Conservation (phyloP, 331 rosid species). For the Erythrophleum ivorense region DNA sequence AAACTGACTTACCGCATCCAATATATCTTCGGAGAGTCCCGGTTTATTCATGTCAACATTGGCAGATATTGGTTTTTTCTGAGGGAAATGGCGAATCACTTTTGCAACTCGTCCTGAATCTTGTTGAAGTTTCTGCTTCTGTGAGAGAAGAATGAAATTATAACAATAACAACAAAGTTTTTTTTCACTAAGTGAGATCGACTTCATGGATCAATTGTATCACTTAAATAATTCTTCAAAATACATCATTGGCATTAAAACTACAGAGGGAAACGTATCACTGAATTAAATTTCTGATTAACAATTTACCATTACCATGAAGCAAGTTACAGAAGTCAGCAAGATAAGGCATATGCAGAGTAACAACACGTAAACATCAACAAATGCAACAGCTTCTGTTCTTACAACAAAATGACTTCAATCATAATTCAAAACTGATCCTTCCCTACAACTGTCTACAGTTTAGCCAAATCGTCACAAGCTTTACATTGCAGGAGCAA, state of each 20-base stretch:
- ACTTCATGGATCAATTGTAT: neutral
- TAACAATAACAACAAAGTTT: no score
- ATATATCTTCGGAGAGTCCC: slow-evolving; percentile 55
- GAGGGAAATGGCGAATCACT: slow-evolving; percentile 69
- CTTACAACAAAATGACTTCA: neutral
- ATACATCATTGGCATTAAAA: neutral
- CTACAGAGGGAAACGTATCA: slow-evolving; percentile 2
- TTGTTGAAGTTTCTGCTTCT: slow-evolving; percentile 71
- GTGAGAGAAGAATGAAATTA: slow-evolving; percentile 41
- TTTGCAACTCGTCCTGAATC: slow-evolving; percentile 49
- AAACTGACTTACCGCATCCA: slow-evolving; percentile 67
- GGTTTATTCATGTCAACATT: slow-evolving; percentile 46
- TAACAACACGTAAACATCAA: neutral
- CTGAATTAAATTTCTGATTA: slow-evolving; percentile 32
- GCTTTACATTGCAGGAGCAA: neutral
- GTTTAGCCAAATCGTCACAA: neutral
- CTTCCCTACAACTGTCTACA: neutral
- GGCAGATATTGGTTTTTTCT: slow-evolving; percentile 63
- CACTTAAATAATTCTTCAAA: slow-evolving; percentile 25
- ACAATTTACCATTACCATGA: neutral
- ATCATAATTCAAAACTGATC: neutral
- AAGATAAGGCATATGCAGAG: slow-evolving; percentile 1
- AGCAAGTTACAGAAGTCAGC: slow-evolving; percentile 1
- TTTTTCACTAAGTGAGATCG: no score
- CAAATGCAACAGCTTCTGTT: neutral